These are phyloP conservation scores for Hypoxylon sp. DNA, from an alignment of 2,329 filamentous ascomycete genomes.

Conservation along the genomic window DNA sequence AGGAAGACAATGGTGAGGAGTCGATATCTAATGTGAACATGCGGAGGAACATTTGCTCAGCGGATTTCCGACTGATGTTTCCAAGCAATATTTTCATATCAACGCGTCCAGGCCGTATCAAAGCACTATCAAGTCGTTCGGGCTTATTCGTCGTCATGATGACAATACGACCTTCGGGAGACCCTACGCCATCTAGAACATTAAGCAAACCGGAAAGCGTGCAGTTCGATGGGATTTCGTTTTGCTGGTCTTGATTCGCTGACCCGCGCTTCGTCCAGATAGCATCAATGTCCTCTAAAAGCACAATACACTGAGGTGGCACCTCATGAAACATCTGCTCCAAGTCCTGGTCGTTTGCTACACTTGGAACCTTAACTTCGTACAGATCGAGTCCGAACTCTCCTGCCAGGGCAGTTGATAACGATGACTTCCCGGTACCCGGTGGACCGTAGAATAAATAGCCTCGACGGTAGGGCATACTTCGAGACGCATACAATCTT, in stretches of 20 bases:
- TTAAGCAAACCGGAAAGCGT: conserved; percentile 74
- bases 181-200: conserved; percentile 75
- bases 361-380: conserved; percentile 63
- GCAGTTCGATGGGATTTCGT: conserved; percentile 57
- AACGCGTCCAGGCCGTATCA: conserved; percentile 73
- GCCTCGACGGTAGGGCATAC: conserved; percentile 73
- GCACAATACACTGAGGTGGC: conserved; percentile 67
- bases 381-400: conserved; percentile 68
- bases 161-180: conserved; percentile 74
- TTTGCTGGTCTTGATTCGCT: conserved; percentile 48
- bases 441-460: conserved; percentile 55
- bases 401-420: conserved; percentile 66
- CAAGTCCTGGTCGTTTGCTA: conserved; percentile 64
- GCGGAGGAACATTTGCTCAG: conserved; percentile 56
- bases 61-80: conserved; percentile 55
- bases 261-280: conserved; percentile 60
- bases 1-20: conserved; percentile 6
- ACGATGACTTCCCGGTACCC: conserved; percentile 59
- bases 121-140: conserved; percentile 70
- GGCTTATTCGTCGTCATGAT: conserved; percentile 78
- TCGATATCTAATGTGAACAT: conserved; percentile 54
- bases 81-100: conserved; percentile 69
- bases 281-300: conserved; percentile 71
- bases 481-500: conserved; percentile 75
- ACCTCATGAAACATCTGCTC: conserved; percentile 66